Evolutionary conservation across 2,329 filamentous ascomycete genomes (phyloP), one percentile per base, ranked within the genome.

Genomic region (Apiospora malaysiana): DNA sequence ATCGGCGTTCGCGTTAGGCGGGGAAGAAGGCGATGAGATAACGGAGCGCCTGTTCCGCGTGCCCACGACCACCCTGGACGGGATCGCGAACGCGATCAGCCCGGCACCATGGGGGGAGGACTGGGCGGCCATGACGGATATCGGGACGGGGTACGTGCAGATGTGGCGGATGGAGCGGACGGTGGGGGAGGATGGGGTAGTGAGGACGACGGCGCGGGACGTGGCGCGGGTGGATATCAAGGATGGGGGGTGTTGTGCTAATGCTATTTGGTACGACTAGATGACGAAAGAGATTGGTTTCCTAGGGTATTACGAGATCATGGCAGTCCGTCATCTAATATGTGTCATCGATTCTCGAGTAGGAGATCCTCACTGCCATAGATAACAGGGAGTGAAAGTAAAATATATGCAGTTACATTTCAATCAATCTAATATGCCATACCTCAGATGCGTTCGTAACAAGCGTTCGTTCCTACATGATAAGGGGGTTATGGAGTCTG

Each of bases 241-340:
- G 1, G 74, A 75, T 63, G 75, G 73, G 1, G 74, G 74, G 2
- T 77, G 76, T 25, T 76, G 75, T 68, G 75, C 74, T 0, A 76
- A 76, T 65, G 75, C 69, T 1, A 72, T 75, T 18, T 77, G 75
- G 74, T 75, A 75, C 59, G 69, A 72, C 25, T 76, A 45, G 12
- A 16, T 8, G 51, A 10, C 5, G 21, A 27, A 32, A 32, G 32
- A 32, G 32, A 6, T 32, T 32, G 32, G n/a, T n/a, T n/a, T n/a
- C n/a, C n/a, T n/a, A n/a, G n/a, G n/a, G n/a, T n/a, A n/a, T n/a
- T n/a, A n/a, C n/a, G n/a, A n/a, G n/a, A n/a, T n/a, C n/a, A n/a
- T n/a, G n/a, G n/a, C n/a, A n/a, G n/a, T n/a, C n/a, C n/a, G n/a
- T n/a, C n/a, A n/a, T n/a, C n/a, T n/a, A n/a, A n/a, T n/a, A n/a